These are phyloP conservation scores for Heritiera fomes DNA, from an alignment of 345 rosid species.

Conservation along the genomic window DNA sequence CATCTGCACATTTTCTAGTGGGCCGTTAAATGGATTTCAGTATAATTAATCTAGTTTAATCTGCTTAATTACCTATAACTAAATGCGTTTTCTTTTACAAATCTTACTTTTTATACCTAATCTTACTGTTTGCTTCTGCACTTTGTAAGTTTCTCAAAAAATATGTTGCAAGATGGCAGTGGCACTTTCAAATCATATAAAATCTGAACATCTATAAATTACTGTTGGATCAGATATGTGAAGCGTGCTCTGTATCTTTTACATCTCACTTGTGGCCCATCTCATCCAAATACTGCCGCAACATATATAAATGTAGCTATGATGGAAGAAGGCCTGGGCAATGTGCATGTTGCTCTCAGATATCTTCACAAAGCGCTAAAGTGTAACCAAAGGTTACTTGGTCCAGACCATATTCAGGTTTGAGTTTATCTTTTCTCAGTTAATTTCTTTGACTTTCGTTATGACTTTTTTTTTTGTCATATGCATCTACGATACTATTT, in stretches of 20 bases:
- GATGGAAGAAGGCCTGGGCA: constrained; percentile 99
- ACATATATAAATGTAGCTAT: constrained; percentile 97
- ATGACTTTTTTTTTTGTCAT: not conserved
- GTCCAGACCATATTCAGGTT: constrained; percentile 99
- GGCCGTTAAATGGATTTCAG: not conserved
- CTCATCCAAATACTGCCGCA: constrained; percentile 99
- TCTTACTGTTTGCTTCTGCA: constrained; percentile 1
- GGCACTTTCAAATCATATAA: not conserved
- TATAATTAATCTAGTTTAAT: not conserved
- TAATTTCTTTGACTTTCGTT: constrained; percentile 10
- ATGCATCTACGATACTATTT: not conserved
- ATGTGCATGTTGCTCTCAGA: constrained; percentile 97
- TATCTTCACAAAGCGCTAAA: constrained; percentile 96
- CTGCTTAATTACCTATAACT: not conserved
- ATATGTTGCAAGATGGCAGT: constrained; percentile 16
- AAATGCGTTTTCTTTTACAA: not conserved
- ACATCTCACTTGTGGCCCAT: constrained; percentile 97
- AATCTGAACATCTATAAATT: constrained; percentile 12
- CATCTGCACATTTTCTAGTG: not conserved
- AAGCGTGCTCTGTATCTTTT: constrained; percentile 96
- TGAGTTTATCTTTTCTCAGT: constrained; percentile 16
- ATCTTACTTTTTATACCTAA: not conserved
- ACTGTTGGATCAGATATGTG: constrained; percentile 67
- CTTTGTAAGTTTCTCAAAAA: constrained; percentile 22
- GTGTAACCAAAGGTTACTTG: constrained; percentile 92